Conservation (phyloP, 306 rosid genomes). For the Trichosanthes truncata region DNA sequence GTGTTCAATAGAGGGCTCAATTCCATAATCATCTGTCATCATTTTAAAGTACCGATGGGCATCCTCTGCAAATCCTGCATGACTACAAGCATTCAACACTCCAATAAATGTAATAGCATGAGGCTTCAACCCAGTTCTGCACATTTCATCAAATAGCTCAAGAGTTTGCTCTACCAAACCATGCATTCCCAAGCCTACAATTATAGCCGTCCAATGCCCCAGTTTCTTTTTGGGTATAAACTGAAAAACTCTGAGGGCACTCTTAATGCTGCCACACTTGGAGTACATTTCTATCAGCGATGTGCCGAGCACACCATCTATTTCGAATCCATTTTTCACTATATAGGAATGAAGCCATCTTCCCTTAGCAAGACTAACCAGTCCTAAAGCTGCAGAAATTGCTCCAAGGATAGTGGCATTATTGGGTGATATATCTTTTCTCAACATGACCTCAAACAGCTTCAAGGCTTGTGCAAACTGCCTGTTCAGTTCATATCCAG, state of each 20-base stretch:
- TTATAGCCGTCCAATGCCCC: slow-evolving; percentile 50
- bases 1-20: slow-evolving; percentile 47
- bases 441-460: slow-evolving; percentile 28
- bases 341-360: slow-evolving; percentile 43
- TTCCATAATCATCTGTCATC: slow-evolving; percentile 39
- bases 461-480: slow-evolving; percentile 28
- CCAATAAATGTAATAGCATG: slow-evolving; percentile 48
- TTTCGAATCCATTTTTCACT: slow-evolving; percentile 32
- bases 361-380: slow-evolving; percentile 34
- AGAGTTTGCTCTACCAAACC: slow-evolving; percentile 43
- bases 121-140: slow-evolving; percentile 31
- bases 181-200: slow-evolving; percentile 53
- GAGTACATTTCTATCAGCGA: slow-evolving; percentile 45
- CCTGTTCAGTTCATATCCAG: slow-evolving; percentile 41
- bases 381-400: slow-evolving; percentile 41
- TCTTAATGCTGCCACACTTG: slow-evolving; percentile 45
- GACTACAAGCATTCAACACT: slow-evolving; percentile 53
- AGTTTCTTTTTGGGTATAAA: slow-evolving; percentile 31
- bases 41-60: slow-evolving; percentile 30
- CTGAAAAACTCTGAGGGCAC: slow-evolving; percentile 28
- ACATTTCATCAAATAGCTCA: slow-evolving; percentile 36
- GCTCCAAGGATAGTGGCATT: slow-evolving; percentile 32
- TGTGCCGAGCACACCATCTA: slow-evolving; percentile 46
- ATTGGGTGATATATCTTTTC: slow-evolving; percentile 30
- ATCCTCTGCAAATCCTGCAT: slow-evolving; percentile 42